These are phyloP conservation scores for Colletotrichum sublineola DNA, from an alignment of 2,329 filamentous ascomycete species.

Conservation along the genomic window DNA sequence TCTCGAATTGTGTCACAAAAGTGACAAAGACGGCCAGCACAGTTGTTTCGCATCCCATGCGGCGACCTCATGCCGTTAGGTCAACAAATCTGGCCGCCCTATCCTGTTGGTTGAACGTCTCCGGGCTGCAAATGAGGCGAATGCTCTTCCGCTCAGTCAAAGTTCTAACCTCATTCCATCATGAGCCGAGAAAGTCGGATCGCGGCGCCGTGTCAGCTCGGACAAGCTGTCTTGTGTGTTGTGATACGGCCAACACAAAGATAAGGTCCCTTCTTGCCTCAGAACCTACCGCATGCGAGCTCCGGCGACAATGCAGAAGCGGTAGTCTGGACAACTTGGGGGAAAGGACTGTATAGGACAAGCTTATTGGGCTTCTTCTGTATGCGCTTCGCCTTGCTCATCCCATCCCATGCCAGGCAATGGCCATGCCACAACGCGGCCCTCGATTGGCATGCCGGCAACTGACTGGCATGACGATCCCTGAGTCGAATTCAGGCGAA, in stretches of 20 bases:
- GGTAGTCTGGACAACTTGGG: not conserved
- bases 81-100: not conserved
- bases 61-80: not conserved
- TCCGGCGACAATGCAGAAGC: constrained; percentile 21
- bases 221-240: constrained; percentile 16
- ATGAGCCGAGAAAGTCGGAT: constrained; percentile 37
- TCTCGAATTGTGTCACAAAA: constrained; percentile 12
- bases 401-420: constrained; percentile 4
- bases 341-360: constrained; percentile 10
- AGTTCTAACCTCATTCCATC: constrained; percentile 27
- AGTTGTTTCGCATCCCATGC: not conserved
- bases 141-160: constrained; percentile 15
- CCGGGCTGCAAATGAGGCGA: not conserved
- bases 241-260: constrained; percentile 34
- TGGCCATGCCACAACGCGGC: constrained; percentile 8
- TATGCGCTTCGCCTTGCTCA: constrained; percentile 36
- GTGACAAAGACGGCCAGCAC: constrained; percentile 1
- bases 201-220: constrained; percentile 32
- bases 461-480: constrained; percentile 33
- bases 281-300: constrained; percentile 24
- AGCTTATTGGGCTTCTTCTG: constrained; percentile 30
- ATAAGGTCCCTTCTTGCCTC: constrained; percentile 18
- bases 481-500: constrained; percentile 24
- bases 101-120: not conserved
- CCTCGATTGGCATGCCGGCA: constrained; percentile 15